Evolutionary conservation across 306 rosid genomes (phyloP).

Genomic region (Trifolium repens): DNA sequence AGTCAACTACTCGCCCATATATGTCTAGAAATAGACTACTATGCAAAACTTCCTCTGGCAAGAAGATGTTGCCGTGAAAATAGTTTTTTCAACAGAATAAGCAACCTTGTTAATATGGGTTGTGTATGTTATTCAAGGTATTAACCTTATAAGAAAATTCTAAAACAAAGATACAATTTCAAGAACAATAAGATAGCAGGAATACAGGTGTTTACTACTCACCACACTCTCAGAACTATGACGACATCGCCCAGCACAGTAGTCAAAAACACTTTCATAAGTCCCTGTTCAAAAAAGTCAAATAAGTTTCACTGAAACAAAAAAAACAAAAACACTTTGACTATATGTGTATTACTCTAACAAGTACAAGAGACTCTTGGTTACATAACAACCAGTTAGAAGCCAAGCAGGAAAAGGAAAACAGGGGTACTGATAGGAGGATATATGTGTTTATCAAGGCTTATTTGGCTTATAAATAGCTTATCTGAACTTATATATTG

Average conservation of each 20-base stretch:
- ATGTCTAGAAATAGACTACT: slow-evolving; percentile 15
- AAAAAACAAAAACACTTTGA: neutral
- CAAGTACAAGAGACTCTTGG: slow-evolving; percentile 1
- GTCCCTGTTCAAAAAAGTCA: slow-evolving; percentile 61
- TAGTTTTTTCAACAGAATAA: slow-evolving; percentile 14
- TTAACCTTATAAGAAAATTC: neutral
- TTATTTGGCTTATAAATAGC: neutral
- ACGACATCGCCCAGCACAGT: slow-evolving; percentile 91
- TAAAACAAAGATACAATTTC: slow-evolving; percentile 25
- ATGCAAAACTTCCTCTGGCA: slow-evolving; percentile 29
- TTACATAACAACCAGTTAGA: slow-evolving; percentile 31
- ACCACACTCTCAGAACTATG: slow-evolving; percentile 99
- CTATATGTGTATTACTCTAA: neutral
- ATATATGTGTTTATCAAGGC: slow-evolving; percentile 23
- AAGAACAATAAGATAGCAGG: slow-evolving; percentile 25
- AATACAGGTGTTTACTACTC: slow-evolving; percentile 51
- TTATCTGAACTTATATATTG: neutral
- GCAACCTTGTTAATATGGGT: slow-evolving; percentile 21
- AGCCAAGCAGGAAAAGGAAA: neutral
- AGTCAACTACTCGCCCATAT: slow-evolving; percentile 10
- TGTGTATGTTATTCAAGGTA: slow-evolving; percentile 32
- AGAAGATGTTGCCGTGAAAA: slow-evolving; percentile 16
- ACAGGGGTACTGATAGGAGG: neutral
- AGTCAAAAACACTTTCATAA: slow-evolving; percentile 77
- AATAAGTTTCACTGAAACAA: neutral